Base-by-base conservation (phyloP, 805 yeast species). In the Blastobotrys mokoenaii region DNA sequence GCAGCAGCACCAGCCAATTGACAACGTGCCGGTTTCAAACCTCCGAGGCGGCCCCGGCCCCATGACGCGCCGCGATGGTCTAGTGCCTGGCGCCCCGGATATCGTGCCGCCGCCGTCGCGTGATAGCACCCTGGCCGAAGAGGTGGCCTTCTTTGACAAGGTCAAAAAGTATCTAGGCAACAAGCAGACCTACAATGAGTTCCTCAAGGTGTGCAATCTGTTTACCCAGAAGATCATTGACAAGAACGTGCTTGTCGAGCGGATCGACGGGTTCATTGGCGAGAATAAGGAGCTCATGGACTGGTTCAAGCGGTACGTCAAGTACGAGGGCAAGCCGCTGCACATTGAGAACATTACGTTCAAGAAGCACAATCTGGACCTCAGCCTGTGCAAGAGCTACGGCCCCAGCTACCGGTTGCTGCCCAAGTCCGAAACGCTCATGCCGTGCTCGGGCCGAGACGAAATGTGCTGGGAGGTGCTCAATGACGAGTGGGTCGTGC, bases 401-500 rank as follows among this genome's bases (percentile, higher is more conserved):
- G 97, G 97, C 9, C 97, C 97, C 15, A 84, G 96, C 38, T 93
- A 93, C 64, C 79, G 97, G 59, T 78, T 84, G 57, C 72, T 90
- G 45, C 98, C 98, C 22, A 89, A 89, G 57, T 78, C 93, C 0
- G 97, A 90, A 62, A 86, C 96, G 0, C 84, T 79, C 59, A 88
- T 88, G 95, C 97, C 97, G 17, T 90, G 97, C 57, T 84, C 95
- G 8, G 98, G 98, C 14, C 79, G 99, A 57, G 99, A 93, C 65
- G 97, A 90, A 57, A 84, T 93, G 89, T 93, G 98, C 63, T 90
- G 97, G 97, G 97, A 90, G 60, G 96, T 93, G 12, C 73, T 93
- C 56, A 93, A 93, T 64, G 98, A 93, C 63, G 97, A 90, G 65
- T 93, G 97, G 97, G 97, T 93, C 31, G 96, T 97, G 5, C 97